Evolutionary conservation across 306 rosid genomes (phyloP).

Genomic region (Carpinus fangiana): DNA sequence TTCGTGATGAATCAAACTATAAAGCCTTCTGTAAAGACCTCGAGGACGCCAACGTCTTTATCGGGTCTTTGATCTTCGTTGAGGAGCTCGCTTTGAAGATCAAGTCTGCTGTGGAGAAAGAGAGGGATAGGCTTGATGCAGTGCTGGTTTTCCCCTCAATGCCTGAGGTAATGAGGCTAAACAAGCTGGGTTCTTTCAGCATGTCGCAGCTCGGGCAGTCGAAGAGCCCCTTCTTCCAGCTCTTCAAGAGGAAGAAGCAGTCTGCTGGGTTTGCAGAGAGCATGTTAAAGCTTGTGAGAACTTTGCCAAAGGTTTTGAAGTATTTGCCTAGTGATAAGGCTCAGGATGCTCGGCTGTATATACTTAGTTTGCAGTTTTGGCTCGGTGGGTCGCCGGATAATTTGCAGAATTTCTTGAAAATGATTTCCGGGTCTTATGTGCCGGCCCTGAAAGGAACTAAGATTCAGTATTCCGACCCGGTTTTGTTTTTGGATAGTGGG

Average conservation of each 20-base stretch:
- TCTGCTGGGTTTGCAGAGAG: conserved; percentile 95
- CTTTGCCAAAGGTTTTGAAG: conserved; percentile 92
- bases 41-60: conserved; percentile 85
- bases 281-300: conserved; percentile 95
- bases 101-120: conserved; percentile 82
- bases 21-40: conserved; percentile 72
- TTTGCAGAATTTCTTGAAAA: conserved; percentile 80
- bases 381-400: conserved; percentile 98
- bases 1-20: conserved; percentile 56
- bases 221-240: conserved; percentile 85
- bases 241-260: conserved; percentile 78
- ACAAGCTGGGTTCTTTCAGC: conserved; percentile 84
- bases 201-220: conserved; percentile 97
- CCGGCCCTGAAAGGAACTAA: conserved; percentile 76
- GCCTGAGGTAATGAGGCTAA: conserved; percentile 98
- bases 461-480: conserved; percentile 86
- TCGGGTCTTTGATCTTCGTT: conserved; percentile 90
- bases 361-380: conserved; percentile 93
- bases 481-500: conserved; percentile 83
- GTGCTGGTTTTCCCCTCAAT: conserved; percentile 96
- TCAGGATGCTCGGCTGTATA: conserved; percentile 91
- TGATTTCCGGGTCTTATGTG: conserved; percentile 82
- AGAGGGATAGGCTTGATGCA: conserved; percentile 88
- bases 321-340: conserved; percentile 96
- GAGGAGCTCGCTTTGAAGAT: conserved; percentile 93